Evolutionary conservation across 164 flowering plant genomes (phyloP).

Genomic region (Warburgia ugandensis): DNA sequence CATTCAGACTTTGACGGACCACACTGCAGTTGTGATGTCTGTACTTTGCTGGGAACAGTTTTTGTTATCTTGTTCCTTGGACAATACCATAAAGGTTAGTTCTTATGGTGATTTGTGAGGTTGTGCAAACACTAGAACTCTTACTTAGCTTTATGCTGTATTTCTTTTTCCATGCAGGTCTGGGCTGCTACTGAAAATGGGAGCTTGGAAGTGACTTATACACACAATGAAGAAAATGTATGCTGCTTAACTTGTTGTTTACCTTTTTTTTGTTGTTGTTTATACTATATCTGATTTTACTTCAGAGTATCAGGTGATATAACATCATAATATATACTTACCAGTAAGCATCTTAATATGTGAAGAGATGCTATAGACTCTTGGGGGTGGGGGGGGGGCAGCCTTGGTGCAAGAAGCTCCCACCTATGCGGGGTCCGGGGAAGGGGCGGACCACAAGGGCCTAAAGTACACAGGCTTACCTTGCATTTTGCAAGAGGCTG

Average conservation of each 20-base stretch:
- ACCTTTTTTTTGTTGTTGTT: neutral
- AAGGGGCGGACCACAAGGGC: no score
- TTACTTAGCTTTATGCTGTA: neutral
- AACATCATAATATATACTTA: no score
- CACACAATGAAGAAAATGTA: constrained; percentile 88
- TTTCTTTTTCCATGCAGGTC: constrained; percentile 42
- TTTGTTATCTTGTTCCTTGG: constrained; percentile 82
- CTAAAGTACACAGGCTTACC: no score
- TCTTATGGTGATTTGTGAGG: neutral
- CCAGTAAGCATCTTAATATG: no score
- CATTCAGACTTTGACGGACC: constrained; percentile 67
- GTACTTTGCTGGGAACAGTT: constrained; percentile 94
- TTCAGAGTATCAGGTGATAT: neutral
- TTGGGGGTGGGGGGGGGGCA: no score
- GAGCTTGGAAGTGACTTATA: constrained; percentile 78
- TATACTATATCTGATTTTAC: neutral
- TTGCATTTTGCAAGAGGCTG: no score
- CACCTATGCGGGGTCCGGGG: no score
- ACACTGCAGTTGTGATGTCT: constrained; percentile 82
- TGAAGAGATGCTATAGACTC: no score
- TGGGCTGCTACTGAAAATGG: constrained; percentile 85
- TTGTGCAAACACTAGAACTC: neutral
- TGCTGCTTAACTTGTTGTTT: constrained; percentile 10
- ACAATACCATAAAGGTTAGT: constrained; percentile 70
- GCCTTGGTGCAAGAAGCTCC: no score